These are phyloP conservation scores for Lipomyces japonicus DNA, from an alignment of 805 yeast species.

Conservation along the genomic window DNA sequence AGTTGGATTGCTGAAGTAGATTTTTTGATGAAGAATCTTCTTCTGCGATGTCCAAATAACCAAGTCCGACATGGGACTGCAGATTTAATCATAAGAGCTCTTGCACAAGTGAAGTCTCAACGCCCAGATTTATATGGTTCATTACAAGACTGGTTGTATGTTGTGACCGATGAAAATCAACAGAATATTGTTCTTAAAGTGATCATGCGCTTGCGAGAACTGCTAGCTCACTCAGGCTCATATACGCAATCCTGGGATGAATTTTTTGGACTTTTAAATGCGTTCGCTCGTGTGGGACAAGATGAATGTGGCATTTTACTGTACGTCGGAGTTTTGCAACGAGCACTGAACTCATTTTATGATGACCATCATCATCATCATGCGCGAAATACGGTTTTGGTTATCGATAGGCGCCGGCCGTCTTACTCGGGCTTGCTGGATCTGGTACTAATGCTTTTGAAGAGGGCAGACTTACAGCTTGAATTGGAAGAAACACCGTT, in stretches of 20 bases:
- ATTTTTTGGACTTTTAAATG: constrained; percentile 6
- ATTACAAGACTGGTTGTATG: constrained; percentile 6
- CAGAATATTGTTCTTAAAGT: background rate
- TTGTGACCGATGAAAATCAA: background rate
- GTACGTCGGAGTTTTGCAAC: constrained; percentile 12
- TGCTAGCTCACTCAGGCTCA: background rate
- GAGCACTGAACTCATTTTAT: constrained; percentile 7
- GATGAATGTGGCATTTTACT: constrained; percentile 14
- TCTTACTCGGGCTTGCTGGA: constrained; percentile 7
- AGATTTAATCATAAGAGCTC: constrained; percentile 2
- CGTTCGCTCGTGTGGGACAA: constrained; percentile 3
- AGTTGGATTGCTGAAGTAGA: constrained; percentile 12
- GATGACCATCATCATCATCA: background rate
- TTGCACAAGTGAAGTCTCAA: constrained; percentile 1
- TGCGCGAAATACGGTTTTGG: background rate
- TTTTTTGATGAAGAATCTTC: constrained; percentile 2
- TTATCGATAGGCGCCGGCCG: background rate
- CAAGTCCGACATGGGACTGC: constrained; percentile 9
- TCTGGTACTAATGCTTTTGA: constrained; percentile 2
- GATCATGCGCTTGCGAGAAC: background rate
- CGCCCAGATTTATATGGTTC: constrained; percentile 14
- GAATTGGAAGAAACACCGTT: background rate
- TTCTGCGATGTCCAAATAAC: constrained; percentile 20
- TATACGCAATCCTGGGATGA: constrained; percentile 17
- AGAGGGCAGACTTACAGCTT: constrained; percentile 1